Conservation (phyloP, 768 basidiomycete genomes). For the Dioszegia crocea region DNA sequence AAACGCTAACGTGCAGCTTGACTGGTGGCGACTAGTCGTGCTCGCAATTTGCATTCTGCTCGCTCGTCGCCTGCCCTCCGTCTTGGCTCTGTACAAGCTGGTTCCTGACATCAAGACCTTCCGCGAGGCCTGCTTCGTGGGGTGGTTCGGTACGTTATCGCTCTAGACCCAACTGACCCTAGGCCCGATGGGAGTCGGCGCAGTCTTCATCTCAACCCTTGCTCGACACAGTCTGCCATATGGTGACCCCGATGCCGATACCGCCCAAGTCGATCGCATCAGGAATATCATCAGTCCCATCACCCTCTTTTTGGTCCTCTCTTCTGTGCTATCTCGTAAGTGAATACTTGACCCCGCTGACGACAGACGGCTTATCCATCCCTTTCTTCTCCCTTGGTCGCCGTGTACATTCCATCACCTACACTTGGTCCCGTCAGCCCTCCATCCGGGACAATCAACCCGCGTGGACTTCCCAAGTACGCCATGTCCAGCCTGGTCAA, state of each 20-base stretch:
- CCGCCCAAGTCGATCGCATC: constrained; percentile 63
- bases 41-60: constrained; percentile 77
- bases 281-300: constrained; percentile 81
- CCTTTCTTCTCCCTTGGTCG: constrained; percentile 89
- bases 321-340: constrained; percentile 64
- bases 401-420: constrained; percentile 81
- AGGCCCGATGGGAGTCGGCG: constrained; percentile 85
- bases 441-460: constrained; percentile 55
- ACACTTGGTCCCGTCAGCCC: constrained; percentile 82
- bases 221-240: constrained; percentile 46
- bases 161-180: not conserved
- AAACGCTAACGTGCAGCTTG: constrained; percentile 51
- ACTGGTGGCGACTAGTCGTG: constrained; percentile 77
- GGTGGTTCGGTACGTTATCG: constrained; percentile 86
- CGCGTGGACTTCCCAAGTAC: constrained; percentile 78
- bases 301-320: constrained; percentile 88
- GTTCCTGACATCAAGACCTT: constrained; percentile 95
- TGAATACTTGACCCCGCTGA: not conserved
- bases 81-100: constrained; percentile 79
- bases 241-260: constrained; percentile 52
- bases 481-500: constrained; percentile 65
- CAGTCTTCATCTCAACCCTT: constrained; percentile 72
- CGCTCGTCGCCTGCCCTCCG: constrained; percentile 74
- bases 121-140: constrained; percentile 86
- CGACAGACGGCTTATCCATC: constrained; percentile 75